These are phyloP conservation scores for Saitozyma podzolica DNA, from an alignment of 768 basidiomycete species.

Conservation along the genomic window DNA sequence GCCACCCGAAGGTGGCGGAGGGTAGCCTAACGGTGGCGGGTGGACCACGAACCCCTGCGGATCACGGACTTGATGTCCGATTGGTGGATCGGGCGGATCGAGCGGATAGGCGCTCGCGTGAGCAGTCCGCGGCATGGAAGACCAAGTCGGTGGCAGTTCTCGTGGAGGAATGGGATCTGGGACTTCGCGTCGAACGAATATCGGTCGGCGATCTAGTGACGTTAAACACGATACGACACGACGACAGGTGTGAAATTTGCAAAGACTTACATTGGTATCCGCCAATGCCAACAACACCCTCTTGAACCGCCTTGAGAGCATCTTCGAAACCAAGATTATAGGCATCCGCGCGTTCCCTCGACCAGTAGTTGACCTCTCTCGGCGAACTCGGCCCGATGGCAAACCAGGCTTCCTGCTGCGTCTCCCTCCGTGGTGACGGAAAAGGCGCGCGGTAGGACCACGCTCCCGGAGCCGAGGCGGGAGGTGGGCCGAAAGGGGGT, in stretches of 20 bases:
- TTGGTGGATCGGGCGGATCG: neutral
- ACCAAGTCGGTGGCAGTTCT: neutral
- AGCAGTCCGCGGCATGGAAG: neutral
- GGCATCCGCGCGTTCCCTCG: constrained; percentile 1
- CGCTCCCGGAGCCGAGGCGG: too few relatives aligned
- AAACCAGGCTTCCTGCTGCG: constrained; percentile 15
- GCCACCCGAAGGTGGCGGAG: too few relatives aligned
- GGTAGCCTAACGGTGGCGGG: too few relatives aligned
- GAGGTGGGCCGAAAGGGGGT: too few relatives aligned
- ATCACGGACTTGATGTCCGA: too few relatives aligned
- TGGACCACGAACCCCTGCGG: too few relatives aligned
- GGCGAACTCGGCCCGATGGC: constrained; percentile 6
- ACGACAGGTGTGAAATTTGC: neutral
- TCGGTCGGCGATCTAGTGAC: constrained; percentile 1
- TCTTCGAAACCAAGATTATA: constrained; percentile 25
- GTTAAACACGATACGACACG: neutral
- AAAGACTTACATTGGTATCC: constrained; percentile 20
- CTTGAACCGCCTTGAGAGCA: constrained; percentile 21
- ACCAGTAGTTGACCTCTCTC: constrained; percentile 16
- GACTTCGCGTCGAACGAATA: neutral
- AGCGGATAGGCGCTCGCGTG: neutral
- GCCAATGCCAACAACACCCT: constrained; percentile 17
- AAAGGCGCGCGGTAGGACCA: too few relatives aligned
- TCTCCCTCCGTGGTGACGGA: neutral
- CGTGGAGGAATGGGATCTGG: neutral